Conservation (phyloP, 2,329 filamentous ascomycete species). For the Alternaria sp. region DNA sequence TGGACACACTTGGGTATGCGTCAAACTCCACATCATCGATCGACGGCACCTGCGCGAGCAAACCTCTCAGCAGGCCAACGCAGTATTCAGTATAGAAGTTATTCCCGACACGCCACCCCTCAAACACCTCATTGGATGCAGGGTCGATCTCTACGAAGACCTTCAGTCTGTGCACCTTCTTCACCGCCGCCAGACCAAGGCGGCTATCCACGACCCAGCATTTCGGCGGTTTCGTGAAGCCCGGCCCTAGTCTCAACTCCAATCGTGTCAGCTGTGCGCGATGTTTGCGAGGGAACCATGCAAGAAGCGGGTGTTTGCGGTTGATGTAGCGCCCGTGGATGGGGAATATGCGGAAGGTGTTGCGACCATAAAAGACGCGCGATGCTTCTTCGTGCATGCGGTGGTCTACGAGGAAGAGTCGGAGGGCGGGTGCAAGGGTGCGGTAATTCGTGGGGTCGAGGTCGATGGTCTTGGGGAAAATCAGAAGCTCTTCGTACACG, state of each 20-base stretch:
- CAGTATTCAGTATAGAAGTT: slow-evolving; percentile 77
- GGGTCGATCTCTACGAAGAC: slow-evolving; percentile 79
- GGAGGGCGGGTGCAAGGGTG: slow-evolving; percentile 66
- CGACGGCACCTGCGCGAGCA: slow-evolving; percentile 66
- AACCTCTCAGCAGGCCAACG: slow-evolving; percentile 62
- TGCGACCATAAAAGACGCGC: slow-evolving; percentile 60
- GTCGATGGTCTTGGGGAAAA: slow-evolving; percentile 67
- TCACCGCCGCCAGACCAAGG: slow-evolving; percentile 70
- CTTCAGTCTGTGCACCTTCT: slow-evolving; percentile 65
- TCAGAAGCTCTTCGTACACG: slow-evolving; percentile 59
- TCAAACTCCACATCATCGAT: slow-evolving; percentile 72
- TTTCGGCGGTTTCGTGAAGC: slow-evolving; percentile 73
- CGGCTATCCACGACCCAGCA: slow-evolving; percentile 73
- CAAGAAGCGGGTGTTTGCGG: slow-evolving; percentile 74
- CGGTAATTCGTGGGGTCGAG: slow-evolving; percentile 72
- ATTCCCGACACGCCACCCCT: slow-evolving; percentile 70
- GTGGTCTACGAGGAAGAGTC: slow-evolving; percentile 70
- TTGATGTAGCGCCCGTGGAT: slow-evolving; percentile 70
- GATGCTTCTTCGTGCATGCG: slow-evolving; percentile 62
- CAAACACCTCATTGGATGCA: slow-evolving; percentile 68
- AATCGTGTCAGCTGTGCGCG: slow-evolving; percentile 68
- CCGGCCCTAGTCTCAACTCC: slow-evolving; percentile 75
- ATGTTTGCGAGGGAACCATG: slow-evolving; percentile 69
- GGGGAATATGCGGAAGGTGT: slow-evolving; percentile 63
- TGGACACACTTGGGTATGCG: slow-evolving; percentile 71